phyloP scores from a whole-genome alignment of 2,329 filamentous ascomycete species.

The Diaporthe ampelina region DNA sequence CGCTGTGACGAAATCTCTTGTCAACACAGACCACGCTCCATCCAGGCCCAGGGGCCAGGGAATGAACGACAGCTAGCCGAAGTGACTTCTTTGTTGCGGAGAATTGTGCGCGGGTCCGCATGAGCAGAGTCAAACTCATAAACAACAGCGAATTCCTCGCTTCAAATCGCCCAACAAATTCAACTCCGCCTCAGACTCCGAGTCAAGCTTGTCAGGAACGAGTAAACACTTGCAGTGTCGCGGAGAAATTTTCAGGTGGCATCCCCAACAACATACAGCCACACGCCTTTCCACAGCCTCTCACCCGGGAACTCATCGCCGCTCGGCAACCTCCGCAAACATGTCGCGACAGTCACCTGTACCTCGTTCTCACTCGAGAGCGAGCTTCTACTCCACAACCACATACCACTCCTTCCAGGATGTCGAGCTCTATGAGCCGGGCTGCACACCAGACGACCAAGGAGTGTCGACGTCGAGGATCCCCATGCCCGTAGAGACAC shows the following conservation, averaged over 20 bases:
- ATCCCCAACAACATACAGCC: slow-evolving; percentile 7
- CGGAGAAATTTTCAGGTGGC: neutral
- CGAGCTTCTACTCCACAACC: slow-evolving; percentile 62
- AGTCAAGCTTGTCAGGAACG: slow-evolving; percentile 25
- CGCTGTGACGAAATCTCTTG: slow-evolving; percentile 33
- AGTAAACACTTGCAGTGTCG: slow-evolving; percentile 25
- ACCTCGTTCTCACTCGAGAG: slow-evolving; percentile 51
- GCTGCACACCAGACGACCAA: slow-evolving; percentile 46
- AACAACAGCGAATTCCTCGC: slow-evolving; percentile 33
- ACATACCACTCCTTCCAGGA: slow-evolving; percentile 70
- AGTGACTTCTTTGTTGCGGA: slow-evolving; percentile 35
- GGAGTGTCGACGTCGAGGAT: slow-evolving; percentile 41
- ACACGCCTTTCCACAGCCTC: slow-evolving; percentile 10
- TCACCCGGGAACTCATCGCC: slow-evolving; percentile 1
- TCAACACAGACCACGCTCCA: slow-evolving; percentile 21
- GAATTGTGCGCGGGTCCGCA: slow-evolving; percentile 37
- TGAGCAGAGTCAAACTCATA: slow-evolving; percentile 34
- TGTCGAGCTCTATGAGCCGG: slow-evolving; percentile 61
- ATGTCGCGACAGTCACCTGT: slow-evolving; percentile 37
- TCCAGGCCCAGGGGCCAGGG: slow-evolving; percentile 38
- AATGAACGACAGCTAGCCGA: slow-evolving; percentile 35
- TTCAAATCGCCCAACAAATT: slow-evolving; percentile 17
- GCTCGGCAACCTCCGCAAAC: slow-evolving; percentile 3
- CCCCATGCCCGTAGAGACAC: slow-evolving; percentile 38
- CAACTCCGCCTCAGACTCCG: neutral